Evolutionary conservation across 495 filamentous ascomycete species (phyloP), one percentile per base, ranked within the genome.

Genomic region (Podospora anserina): DNA sequence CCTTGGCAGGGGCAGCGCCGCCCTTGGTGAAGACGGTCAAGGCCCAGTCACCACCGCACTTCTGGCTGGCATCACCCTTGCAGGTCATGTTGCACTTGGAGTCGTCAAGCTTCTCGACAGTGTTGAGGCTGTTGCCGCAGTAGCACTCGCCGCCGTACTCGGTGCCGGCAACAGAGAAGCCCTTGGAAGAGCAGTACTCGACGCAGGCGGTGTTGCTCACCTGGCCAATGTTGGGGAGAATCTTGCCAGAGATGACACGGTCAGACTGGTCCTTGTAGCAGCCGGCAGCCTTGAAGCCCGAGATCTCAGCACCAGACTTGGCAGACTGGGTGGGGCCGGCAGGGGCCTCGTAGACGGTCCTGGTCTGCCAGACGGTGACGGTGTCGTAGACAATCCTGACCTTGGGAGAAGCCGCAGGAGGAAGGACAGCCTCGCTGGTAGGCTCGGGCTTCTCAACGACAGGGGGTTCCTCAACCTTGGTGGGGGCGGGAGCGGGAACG

Each of bases 131-230:
- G 70, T 87, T 86, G 44, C 86, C 88, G 75, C 89, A 91, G 75
- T 85, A 89, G 78, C 89, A 91, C 73, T 89, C 83, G 59, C 82
- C 83, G 65, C 82, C 86, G 66, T 89, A 90, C 76, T 92, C 87
- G 20, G 88, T 83, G 55, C 90, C 90, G 62, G 85, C 85, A 73
- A 85, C 84, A 69, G 63, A 75, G 72, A 78, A 88, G 66, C 84
- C 83, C 68, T 74, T 77, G 66, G 69, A 70, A 23, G 79, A 75
- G 78, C 87, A 89, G 76, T 87, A 85, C 44, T 81, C 76, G 65
- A 89, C 80, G 75, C 89, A 91, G 55, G 76, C 81, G 70, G 83
- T 82, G 67, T 89, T 85, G 59, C 83, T 89, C 74, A 89, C 84
- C 62, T 72, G 73, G 65, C 82, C 75, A 56, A 82, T 67, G 56